Evolutionary conservation across 371 early-diverging fungal species (phyloP), one percentile per base, ranked within the genome.

Genomic region (Phascolomyces articulosus): DNA sequence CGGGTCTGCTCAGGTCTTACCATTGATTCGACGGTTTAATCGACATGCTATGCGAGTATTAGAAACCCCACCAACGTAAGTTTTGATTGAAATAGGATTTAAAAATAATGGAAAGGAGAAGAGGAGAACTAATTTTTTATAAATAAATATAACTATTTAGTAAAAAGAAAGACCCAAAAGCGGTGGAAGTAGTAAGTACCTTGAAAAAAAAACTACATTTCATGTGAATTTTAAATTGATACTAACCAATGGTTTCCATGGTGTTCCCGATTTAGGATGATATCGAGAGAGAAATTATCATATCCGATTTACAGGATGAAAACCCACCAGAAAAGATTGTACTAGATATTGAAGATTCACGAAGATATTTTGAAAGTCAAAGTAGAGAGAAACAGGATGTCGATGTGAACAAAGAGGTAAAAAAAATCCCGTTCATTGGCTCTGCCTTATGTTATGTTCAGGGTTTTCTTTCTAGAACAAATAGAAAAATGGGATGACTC

Each of bases 1-100:
- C 16, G 65, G 75, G 41, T 79, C 79, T 26, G 77, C 73, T 38
- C 84, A 91, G 31, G 86, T 87, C 3, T 79, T 95, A 56, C 90
- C 95, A 3, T 77, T 97, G 23, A 93, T 97, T 53, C 78, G 96
- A 61, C 71, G 93, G 54, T 95, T 95, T 69, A 97, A 97, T 62
- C 89, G 93, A 40, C 96, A 95, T 67, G 94, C 96, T 3, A 89
- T 92, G 67, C 83, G 90, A n/a, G 91, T 96, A 8, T 74, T 97
- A 28, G 85, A 86, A 56, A 80, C 69, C 27, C 68, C 74, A 27
- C 63, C 71, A 18, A 61, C 66, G 79, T 78, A 75, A 64, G 66
- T 66, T 23, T 13, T 49, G 23, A 18, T 47, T 31, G 34, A 34
- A 0, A 3, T 41, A 20, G n/a, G 20, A 8, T 28, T 55, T 1